Percentiles rank a stretch among this genome's conserved stretches.
These are phyloP conservation scores for Flaveria bidentis DNA, from an alignment of 129 eudicot species.

Conservation along the genomic window DNA sequence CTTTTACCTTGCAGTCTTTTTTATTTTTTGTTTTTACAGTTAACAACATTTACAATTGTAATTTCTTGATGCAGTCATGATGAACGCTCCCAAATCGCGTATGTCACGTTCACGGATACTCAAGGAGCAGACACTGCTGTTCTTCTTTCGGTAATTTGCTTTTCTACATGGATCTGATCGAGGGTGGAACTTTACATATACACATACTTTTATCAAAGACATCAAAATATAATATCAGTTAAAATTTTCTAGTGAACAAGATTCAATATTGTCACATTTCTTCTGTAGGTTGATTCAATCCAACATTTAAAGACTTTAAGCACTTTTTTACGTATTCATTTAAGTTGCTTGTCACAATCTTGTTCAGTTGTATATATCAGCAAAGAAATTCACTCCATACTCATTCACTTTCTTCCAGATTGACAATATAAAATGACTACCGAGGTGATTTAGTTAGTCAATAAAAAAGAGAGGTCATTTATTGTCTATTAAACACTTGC, in stretches of 20 bases:
- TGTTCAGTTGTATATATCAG: background rate
- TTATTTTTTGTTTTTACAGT: background rate
- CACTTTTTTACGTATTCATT: background rate
- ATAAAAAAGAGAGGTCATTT: background rate
- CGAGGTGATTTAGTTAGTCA: background rate
- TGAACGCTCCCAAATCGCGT: slow-evolving; percentile 78
- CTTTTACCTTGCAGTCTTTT: background rate
- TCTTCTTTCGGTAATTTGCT: slow-evolving; percentile 72
- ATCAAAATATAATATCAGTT: background rate
- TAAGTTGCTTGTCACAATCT: background rate
- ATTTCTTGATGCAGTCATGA: slow-evolving; percentile 51
- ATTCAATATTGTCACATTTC: background rate
- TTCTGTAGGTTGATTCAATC: background rate
- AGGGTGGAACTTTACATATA: slow-evolving; percentile 14
- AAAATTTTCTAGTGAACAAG: background rate
- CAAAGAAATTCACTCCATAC: slow-evolving; percentile 10
- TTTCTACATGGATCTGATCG: slow-evolving; percentile 13
- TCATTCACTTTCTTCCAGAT: background rate
- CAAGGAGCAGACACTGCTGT: slow-evolving; percentile 98
- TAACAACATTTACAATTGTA: slow-evolving; percentile 2
- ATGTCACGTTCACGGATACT: slow-evolving; percentile 83
- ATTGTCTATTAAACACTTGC: slow-evolving; percentile 1
- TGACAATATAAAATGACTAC: slow-evolving; percentile 3
- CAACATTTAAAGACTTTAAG: background rate
- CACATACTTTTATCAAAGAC: slow-evolving; percentile 4